phyloP scores from a whole-genome alignment of 1,284 basidiomycete species.

The Malassezia globosa region DNA sequence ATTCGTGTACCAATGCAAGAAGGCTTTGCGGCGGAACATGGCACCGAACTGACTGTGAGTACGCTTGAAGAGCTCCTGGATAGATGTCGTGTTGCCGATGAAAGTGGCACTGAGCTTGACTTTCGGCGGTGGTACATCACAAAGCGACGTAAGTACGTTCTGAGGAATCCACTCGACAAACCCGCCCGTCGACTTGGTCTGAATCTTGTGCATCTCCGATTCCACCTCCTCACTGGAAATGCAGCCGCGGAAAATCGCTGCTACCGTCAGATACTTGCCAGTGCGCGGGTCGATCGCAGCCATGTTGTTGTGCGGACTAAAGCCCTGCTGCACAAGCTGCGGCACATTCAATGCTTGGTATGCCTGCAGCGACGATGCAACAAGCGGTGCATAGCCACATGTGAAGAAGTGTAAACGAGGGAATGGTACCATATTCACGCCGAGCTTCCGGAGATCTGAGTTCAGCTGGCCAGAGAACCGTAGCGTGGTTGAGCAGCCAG shows the following conservation, averaged over 20 bases:
- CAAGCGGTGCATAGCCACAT: slow-evolving; percentile 47
- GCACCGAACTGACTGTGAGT: slow-evolving; percentile 46
- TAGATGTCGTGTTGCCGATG: slow-evolving; percentile 47
- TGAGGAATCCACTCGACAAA: slow-evolving; percentile 48
- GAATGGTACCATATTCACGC: slow-evolving; percentile 63
- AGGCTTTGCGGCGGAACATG: slow-evolving; percentile 48
- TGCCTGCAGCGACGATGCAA: slow-evolving; percentile 48
- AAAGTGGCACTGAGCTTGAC: slow-evolving; percentile 47
- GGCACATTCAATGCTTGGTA: slow-evolving; percentile 51
- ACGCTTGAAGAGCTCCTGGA: slow-evolving; percentile 44
- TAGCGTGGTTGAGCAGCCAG: slow-evolving; percentile 74
- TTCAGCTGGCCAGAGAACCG: slow-evolving; percentile 91
- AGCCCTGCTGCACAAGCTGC: slow-evolving; percentile 39
- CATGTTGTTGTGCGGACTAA: slow-evolving; percentile 45
- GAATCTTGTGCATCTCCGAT: slow-evolving; percentile 43
- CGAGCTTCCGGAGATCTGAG: slow-evolving; percentile 83
- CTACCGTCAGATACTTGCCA: slow-evolving; percentile 52
- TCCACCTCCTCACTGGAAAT: slow-evolving; percentile 49
- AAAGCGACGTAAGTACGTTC: slow-evolving; percentile 44
- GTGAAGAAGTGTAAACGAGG: slow-evolving; percentile 48
- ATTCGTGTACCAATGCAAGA: slow-evolving; percentile 49
- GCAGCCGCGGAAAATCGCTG: slow-evolving; percentile 46
- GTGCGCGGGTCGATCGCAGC: slow-evolving; percentile 68
- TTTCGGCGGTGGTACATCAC: slow-evolving; percentile 43
- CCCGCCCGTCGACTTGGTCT: slow-evolving; percentile 39